Evolutionary conservation across 768 basidiomycete genomes (phyloP).

Genomic region (Stropharia rugosoannulata): DNA sequence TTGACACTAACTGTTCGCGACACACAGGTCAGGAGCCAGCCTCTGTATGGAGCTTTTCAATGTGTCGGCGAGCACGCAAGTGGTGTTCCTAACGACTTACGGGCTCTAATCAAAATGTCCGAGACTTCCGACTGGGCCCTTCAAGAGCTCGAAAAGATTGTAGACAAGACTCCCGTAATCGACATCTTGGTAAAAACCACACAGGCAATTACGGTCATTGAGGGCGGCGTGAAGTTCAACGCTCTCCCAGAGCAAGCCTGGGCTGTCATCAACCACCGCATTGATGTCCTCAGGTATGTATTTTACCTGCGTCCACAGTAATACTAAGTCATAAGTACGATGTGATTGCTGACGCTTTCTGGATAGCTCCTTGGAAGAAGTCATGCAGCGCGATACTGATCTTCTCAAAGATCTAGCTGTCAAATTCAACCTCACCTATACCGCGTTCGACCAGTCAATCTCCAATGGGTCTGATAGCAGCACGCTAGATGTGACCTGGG

Average conservation of each 20-base stretch:
- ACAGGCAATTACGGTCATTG: slow-evolving; percentile 72
- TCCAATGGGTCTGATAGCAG: slow-evolving; percentile 38
- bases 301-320: too few relatives aligned
- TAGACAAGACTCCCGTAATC: slow-evolving; percentile 36
- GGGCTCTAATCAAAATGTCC: slow-evolving; percentile 46
- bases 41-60: slow-evolving; percentile 57
- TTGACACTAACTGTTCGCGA: neutral
- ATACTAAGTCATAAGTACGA: too few relatives aligned
- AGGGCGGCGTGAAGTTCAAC: slow-evolving; percentile 70
- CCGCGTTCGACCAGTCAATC: slow-evolving; percentile 49
- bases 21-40: slow-evolving; percentile 48
- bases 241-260: slow-evolving; percentile 75
- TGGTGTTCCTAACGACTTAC: slow-evolving; percentile 45
- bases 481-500: slow-evolving; percentile 48
- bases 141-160: slow-evolving; percentile 43
- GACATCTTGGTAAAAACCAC: slow-evolving; percentile 63
- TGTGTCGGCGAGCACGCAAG: slow-evolving; percentile 67
- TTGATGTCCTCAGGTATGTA: slow-evolving; percentile 55
- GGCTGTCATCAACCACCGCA: slow-evolving; percentile 72
- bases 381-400: slow-evolving; percentile 40
- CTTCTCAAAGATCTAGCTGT: slow-evolving; percentile 47
- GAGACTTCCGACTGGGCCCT: slow-evolving; percentile 50
- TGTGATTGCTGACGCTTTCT: neutral
- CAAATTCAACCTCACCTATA: slow-evolving; percentile 57
- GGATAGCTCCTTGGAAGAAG: slow-evolving; percentile 40